phyloP scores from a whole-genome alignment of 1,284 basidiomycete species.

The Papiliotrema fonsecae region DNA sequence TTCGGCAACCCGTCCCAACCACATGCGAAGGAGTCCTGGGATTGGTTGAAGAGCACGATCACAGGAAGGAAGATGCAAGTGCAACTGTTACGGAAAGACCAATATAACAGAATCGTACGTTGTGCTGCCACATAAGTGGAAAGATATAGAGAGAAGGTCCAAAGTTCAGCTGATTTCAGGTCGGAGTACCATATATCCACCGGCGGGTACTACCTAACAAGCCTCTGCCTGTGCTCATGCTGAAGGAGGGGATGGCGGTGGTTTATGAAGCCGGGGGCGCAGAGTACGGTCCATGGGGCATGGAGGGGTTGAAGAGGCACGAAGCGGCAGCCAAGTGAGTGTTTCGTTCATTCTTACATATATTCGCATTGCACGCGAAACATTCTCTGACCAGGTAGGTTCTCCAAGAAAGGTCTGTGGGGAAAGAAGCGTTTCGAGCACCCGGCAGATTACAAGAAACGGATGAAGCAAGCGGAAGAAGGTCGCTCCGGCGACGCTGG shows the following conservation, averaged over 20 bases:
- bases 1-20: constrained; percentile 74
- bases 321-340: constrained; percentile 65
- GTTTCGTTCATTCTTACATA: neutral
- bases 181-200: constrained; percentile 55
- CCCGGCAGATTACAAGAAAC: constrained; percentile 73
- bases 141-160: too few species aligned
- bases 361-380: neutral
- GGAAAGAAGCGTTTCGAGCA: constrained; percentile 56
- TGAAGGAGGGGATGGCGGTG: constrained; percentile 66
- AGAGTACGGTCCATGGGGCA: constrained; percentile 65
- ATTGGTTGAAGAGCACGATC: constrained; percentile 61
- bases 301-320: constrained; percentile 58
- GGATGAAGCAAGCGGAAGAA: constrained; percentile 44
- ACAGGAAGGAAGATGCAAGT: constrained; percentile 52
- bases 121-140: too few species aligned
- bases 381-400: constrained; percentile 12
- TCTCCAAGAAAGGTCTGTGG: constrained; percentile 72
- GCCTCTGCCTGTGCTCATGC: constrained; percentile 68
- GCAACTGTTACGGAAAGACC: constrained; percentile 68
- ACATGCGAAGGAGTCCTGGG: constrained; percentile 62
- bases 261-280: constrained; percentile 72
- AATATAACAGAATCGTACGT: constrained; percentile 71
- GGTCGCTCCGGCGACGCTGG: constrained; percentile 4
- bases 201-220: constrained; percentile 53
- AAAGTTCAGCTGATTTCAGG: constrained; percentile 49